Conservation (phyloP, 1,284 basidiomycete species). For the Coniferiporia sulphurascens region DNA sequence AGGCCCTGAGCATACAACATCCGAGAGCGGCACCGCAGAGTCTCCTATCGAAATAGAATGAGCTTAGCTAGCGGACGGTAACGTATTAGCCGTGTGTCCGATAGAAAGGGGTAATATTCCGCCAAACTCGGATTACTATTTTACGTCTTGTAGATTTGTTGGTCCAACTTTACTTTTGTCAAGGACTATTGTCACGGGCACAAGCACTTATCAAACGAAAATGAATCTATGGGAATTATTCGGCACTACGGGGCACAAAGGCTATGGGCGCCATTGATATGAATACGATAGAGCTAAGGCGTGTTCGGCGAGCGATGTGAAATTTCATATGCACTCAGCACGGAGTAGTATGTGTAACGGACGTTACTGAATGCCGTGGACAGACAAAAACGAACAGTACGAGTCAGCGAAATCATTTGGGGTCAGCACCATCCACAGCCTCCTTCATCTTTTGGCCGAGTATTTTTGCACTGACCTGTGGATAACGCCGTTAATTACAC, state of each 20-base stretch:
- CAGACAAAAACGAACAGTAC: not conserved
- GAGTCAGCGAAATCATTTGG: constrained; percentile 24
- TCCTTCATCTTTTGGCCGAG: constrained; percentile 60
- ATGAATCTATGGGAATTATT: not conserved
- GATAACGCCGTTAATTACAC: constrained; percentile 16
- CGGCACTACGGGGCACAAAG: not conserved
- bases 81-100: not conserved
- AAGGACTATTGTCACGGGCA: not conserved
- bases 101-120: not conserved
- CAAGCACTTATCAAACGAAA: not conserved
- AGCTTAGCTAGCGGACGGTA: not conserved
- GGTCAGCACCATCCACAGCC: constrained; percentile 37
- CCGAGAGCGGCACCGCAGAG: constrained; percentile 3
- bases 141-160: constrained; percentile 1
- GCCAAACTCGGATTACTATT: constrained; percentile 1
- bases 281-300: not conserved
- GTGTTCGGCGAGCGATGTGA: not conserved
- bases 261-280: not conserved
- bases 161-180: not conserved
- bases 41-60: constrained; percentile 6
- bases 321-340: not conserved
- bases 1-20: not conserved
- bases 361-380: not conserved
- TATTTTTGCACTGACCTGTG: constrained; percentile 75
- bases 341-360: not conserved